Conservation (phyloP, 192 early-diverging fungal genomes). For the Linnemannia zychae region DNA sequence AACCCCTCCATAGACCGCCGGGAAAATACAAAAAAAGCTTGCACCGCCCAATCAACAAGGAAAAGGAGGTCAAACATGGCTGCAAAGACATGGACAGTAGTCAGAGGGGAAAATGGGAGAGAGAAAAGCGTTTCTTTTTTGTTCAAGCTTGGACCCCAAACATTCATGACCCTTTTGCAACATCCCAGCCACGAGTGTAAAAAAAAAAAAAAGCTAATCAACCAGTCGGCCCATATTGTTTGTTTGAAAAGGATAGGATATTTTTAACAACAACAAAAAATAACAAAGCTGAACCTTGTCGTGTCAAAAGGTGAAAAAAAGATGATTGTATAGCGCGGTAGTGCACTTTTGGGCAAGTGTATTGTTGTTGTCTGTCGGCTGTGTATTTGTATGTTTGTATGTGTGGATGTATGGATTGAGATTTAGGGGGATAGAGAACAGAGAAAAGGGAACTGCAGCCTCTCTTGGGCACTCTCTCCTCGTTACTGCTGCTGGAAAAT, state of each 20-base stretch:
- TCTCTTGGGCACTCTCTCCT: too few species aligned
- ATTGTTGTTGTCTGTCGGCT: background rate
- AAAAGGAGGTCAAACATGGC: background rate
- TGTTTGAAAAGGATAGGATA: background rate
- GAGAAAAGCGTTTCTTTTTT: background rate
- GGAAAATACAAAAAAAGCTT: background rate
- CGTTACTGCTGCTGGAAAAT: background rate
- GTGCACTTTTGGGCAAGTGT: background rate
- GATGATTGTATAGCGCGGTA: too few species aligned
- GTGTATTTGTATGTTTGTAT: background rate
- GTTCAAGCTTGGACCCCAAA: conserved; percentile 5
- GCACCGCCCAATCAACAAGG: conserved; percentile 1
- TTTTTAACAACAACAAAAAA: background rate
- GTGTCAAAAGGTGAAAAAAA: background rate
- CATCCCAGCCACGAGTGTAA: background rate
- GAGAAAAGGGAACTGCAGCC: background rate
- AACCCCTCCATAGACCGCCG: background rate
- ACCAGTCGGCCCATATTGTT: background rate
- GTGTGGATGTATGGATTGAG: conserved; percentile 5
- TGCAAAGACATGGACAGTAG: background rate
- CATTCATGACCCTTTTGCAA: background rate
- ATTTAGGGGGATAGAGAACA: background rate
- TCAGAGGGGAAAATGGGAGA: background rate
- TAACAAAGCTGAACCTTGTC: background rate
- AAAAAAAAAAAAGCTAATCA: too few species aligned